These are phyloP conservation scores for Physaria fendleri DNA, from an alignment of 345 rosid species.

Conservation along the genomic window DNA sequence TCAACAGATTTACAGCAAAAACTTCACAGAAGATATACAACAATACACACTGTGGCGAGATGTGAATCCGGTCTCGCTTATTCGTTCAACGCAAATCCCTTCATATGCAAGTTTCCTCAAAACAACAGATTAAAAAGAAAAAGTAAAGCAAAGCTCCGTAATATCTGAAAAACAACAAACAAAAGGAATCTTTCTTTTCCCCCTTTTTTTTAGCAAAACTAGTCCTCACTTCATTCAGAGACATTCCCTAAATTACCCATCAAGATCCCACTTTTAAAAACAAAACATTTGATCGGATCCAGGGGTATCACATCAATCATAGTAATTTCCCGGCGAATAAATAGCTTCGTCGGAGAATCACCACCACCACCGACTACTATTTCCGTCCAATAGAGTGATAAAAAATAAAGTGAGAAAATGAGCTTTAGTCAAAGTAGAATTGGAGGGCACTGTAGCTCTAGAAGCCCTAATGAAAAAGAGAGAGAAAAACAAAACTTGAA, in stretches of 20 bases:
- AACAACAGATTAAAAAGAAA: not conserved
- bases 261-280: slow-evolving; percentile 7
- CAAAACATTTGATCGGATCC: slow-evolving; percentile 23
- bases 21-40: slow-evolving; percentile 13
- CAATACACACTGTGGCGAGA: not conserved
- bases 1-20: slow-evolving; percentile 11
- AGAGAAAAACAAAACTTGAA: no score
- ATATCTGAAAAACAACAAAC: slow-evolving; percentile 19
- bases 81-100: slow-evolving; percentile 49
- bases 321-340: slow-evolving; percentile 15
- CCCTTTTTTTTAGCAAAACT: slow-evolving; percentile 8
- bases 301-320: not conserved
- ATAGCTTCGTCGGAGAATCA: slow-evolving; percentile 15
- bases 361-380: slow-evolving; percentile 19
- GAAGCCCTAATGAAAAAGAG: no score
- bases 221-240: slow-evolving; percentile 26
- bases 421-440: slow-evolving; percentile 25
- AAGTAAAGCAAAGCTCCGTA: slow-evolving; percentile 28
- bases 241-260: slow-evolving; percentile 26
- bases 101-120: slow-evolving; percentile 48
- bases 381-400: not conserved
- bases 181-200: slow-evolving; percentile 14
- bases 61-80: slow-evolving; percentile 40
- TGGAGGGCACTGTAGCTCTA: slow-evolving; percentile 17
- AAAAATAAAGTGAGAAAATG: slow-evolving; percentile 12